Evolutionary conservation across 768 basidiomycete genomes (phyloP).

Genomic region (Ramaria sp.): DNA sequence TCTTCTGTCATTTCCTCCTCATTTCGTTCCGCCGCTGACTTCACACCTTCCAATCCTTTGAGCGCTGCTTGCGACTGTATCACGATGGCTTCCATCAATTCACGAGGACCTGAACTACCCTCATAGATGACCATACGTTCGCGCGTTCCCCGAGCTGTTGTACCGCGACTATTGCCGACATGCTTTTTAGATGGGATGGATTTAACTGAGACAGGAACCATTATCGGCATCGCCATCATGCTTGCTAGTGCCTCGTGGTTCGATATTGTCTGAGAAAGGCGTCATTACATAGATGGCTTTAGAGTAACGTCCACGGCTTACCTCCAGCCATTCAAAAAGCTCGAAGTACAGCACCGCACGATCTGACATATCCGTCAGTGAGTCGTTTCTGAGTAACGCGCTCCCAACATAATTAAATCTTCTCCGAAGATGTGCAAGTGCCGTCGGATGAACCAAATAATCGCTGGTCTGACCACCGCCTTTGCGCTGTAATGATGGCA

Average conservation of each 20-base stretch:
- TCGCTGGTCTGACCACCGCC: conserved; percentile 78
- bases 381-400: conserved; percentile 81
- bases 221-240: conserved; percentile 96
- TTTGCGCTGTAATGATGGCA: conserved; percentile 68
- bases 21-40: conserved; percentile 29
- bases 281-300: conserved; percentile 1
- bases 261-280: conserved; percentile 62
- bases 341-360: conserved; percentile 79
- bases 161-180: conserved; percentile 8
- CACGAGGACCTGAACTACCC: conserved; percentile 83
- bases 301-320: conserved; percentile 20
- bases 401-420: conserved; percentile 86
- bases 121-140: conserved; percentile 84
- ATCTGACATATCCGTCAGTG: conserved; percentile 89
- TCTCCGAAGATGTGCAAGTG: conserved; percentile 82
- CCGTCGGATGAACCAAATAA: conserved; percentile 85
- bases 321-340: conserved; percentile 87
- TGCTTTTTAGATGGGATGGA: conserved; percentile 44
- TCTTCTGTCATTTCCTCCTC: conserved; percentile 77
- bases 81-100: conserved; percentile 81
- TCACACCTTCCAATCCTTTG: conserved; percentile 70
- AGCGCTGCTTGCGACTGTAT: conserved; percentile 90
- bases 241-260: conserved; percentile 87
- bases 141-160: conserved; percentile 38
- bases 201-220: conserved; percentile 68